Evolutionary conservation across 2,329 filamentous ascomycete genomes (phyloP).

Genomic region (Penicillium corylophilum): DNA sequence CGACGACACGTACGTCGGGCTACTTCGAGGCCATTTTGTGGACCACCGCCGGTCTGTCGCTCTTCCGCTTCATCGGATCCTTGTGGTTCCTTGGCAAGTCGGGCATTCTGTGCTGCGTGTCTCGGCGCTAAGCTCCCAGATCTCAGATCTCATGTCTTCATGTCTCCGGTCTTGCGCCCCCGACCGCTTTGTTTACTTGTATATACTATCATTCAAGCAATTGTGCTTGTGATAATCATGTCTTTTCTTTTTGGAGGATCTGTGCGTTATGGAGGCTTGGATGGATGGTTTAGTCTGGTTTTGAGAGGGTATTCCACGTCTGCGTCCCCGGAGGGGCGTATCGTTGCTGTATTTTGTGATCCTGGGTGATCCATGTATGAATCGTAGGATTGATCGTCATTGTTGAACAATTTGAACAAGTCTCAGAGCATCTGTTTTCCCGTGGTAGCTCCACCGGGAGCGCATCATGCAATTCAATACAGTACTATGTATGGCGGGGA

Average conservation of each 20-base stretch:
- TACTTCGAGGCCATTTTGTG: conserved; percentile 92
- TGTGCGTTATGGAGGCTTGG: conserved; percentile 12
- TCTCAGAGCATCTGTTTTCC: not conserved
- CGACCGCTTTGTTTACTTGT: conserved; percentile 7
- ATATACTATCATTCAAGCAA: conserved; percentile 13
- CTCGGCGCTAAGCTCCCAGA: conserved; percentile 58
- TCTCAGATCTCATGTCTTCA: not conserved
- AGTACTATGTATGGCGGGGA: not conserved
- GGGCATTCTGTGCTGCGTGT: conserved; percentile 93
- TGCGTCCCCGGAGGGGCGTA: not conserved
- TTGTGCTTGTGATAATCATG: conserved; percentile 8
- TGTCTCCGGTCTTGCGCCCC: not conserved
- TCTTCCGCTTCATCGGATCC: conserved; percentile 87
- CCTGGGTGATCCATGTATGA: conserved; percentile 12
- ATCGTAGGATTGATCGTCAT: not conserved
- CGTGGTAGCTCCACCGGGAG: not conserved
- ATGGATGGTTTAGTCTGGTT: conserved; percentile 7
- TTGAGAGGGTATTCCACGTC: not conserved
- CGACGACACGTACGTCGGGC: conserved; percentile 70
- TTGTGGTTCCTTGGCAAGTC: conserved; percentile 89
- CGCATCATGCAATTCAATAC: not conserved
- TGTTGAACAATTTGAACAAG: not conserved
- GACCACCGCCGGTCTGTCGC: conserved; percentile 75
- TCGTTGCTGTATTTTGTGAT: conserved; percentile 1
- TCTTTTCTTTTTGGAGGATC: not conserved